A percentile compares a stretch with the other conserved stretches of the same genome.
phyloP scores from a whole-genome alignment of 2,329 filamentous ascomycete genomes.

The Penicillium vulpinum region DNA sequence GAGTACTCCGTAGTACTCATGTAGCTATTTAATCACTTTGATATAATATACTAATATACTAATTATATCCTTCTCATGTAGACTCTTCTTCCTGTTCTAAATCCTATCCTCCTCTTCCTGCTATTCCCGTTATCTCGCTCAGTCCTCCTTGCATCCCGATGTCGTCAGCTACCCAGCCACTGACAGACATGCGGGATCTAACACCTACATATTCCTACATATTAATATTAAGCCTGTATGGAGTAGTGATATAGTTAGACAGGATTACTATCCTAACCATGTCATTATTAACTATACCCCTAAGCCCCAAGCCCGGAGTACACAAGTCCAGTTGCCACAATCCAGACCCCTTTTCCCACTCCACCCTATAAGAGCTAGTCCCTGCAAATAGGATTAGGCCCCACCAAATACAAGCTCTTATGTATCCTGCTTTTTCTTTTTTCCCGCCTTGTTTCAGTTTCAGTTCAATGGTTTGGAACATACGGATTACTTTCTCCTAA shows the following conservation, averaged over 20 bases:
- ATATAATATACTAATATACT: too few relatives aligned
- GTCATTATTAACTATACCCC: background rate
- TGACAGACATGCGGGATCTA: constrained; percentile 3
- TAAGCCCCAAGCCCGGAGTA: background rate
- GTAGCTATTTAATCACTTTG: too few relatives aligned
- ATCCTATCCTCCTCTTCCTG: too few relatives aligned
- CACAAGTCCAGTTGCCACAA: background rate
- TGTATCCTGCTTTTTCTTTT: background rate
- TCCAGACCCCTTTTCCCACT: background rate
- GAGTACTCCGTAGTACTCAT: too few relatives aligned
- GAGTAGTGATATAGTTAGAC: background rate
- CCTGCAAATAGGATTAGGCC: background rate
- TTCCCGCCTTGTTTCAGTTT: background rate
- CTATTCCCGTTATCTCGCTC: background rate
- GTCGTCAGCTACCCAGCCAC: constrained; percentile 13
- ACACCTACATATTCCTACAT: background rate
- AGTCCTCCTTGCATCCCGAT: constrained; percentile 9
- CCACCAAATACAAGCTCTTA: constrained; percentile 1
- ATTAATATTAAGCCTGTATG: background rate
- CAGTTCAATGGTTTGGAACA: background rate
- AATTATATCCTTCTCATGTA: too few relatives aligned
- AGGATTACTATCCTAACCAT: background rate
- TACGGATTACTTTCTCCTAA: too few relatives aligned
- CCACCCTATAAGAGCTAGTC: background rate
- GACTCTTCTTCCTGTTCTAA: background rate